phyloP scores from a whole-genome alignment of 2,329 filamentous ascomycete species.

The Alternaria viburni region DNA sequence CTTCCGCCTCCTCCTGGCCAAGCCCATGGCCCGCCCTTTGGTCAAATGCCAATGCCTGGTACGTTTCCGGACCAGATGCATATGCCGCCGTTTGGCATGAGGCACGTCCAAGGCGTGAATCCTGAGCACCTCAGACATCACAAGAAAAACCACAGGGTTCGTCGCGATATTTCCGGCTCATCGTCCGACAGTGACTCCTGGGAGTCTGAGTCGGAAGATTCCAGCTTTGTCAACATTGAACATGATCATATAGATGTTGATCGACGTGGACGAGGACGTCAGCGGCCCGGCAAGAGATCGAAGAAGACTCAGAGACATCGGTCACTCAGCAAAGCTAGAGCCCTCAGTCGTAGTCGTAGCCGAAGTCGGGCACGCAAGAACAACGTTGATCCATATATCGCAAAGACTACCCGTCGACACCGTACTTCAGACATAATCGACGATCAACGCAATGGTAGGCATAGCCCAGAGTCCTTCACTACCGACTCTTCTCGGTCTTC shows the following conservation, averaged over 20 bases:
- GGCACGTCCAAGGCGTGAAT: conserved; percentile 9
- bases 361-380: conserved; percentile 12
- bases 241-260: conserved; percentile 22
- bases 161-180: conserved; percentile 8
- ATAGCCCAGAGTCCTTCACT: conserved; percentile 22
- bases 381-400: conserved; percentile 9
- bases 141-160: conserved; percentile 21
- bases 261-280: conserved; percentile 20
- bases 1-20: conserved; percentile 7
- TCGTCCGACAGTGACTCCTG: conserved; percentile 23
- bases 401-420: conserved; percentile 16
- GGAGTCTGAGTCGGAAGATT: conserved; percentile 24
- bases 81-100: conserved; percentile 10
- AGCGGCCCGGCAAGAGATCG: conserved; percentile 13
- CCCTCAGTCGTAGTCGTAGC: conserved; percentile 11
- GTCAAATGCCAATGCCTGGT: conserved; percentile 20
- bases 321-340: conserved; percentile 16
- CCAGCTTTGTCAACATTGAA: conserved; percentile 24
- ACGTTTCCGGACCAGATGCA: conserved; percentile 16
- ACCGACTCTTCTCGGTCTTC: conserved; percentile 25
- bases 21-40: neutral
- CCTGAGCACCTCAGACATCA: conserved; percentile 17
- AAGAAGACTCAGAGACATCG: conserved; percentile 17
- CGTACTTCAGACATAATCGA: conserved; percentile 18
- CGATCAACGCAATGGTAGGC: conserved; percentile 23